These are phyloP conservation scores for Cystobasidium ongulense DNA, from an alignment of 768 basidiomycete genomes.

Conservation along the genomic window DNA sequence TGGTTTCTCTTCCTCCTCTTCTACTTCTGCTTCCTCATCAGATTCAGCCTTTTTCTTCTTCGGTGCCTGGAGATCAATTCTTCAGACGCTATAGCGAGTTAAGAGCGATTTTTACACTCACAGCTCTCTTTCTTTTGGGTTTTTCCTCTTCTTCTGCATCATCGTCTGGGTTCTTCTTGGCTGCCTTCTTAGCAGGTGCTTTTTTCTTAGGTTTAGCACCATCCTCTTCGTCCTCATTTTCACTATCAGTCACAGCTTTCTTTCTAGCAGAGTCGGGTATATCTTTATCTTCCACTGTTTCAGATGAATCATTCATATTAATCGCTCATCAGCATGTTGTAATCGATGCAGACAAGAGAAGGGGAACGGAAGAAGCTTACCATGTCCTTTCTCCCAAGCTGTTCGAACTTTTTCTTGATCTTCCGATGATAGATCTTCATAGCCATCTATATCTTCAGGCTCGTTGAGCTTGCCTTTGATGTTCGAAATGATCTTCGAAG, in stretches of 20 bases:
- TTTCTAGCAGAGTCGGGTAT: conserved; percentile 21
- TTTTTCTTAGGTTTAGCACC: conserved; percentile 1
- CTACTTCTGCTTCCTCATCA: neutral
- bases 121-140: neutral
- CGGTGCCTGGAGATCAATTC: neutral
- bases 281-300: conserved; percentile 14
- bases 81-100: neutral
- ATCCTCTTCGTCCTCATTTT: neutral
- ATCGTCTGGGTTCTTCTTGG: neutral
- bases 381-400: conserved; percentile 66
- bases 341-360: neutral
- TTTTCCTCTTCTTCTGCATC: conserved; percentile 17
- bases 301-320: neutral
- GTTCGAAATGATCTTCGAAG: neutral
- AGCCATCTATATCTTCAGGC: conserved; percentile 53
- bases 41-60: conserved; percentile 7
- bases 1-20: neutral
- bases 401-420: conserved; percentile 63
- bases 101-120: too few species aligned
- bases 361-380: conserved; percentile 35
- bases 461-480: neutral
- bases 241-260: neutral
- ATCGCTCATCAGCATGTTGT: neutral
- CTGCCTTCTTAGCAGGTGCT: neutral
- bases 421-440: conserved; percentile 59